phyloP scores from a whole-genome alignment of 1,284 basidiomycete species.

The Tremellales sp. region DNA sequence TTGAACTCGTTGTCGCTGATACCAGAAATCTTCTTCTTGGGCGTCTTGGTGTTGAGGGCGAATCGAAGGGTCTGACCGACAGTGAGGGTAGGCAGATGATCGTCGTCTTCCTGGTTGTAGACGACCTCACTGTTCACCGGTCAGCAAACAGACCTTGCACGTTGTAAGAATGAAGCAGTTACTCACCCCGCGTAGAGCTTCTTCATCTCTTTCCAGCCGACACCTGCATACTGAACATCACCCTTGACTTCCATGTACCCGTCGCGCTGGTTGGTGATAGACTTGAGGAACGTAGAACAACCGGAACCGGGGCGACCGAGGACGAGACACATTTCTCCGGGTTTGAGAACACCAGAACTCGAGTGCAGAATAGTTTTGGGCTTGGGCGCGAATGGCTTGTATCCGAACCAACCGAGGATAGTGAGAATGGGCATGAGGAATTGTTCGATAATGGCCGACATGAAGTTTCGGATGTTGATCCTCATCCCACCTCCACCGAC shows the following conservation, averaged over 20 bases:
- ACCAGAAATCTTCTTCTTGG: constrained; percentile 54
- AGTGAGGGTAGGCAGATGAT: constrained; percentile 60
- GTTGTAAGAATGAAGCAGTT: too few relatives aligned
- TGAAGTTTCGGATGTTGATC: constrained; percentile 59
- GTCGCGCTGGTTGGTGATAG: constrained; percentile 56
- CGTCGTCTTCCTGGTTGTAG: constrained; percentile 69
- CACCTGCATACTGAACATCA: constrained; percentile 57
- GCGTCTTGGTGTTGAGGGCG: constrained; percentile 55
- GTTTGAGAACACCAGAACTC: constrained; percentile 69
- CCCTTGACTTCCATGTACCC: constrained; percentile 52
- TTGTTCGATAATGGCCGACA: constrained; percentile 50
- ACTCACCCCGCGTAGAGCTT: constrained; percentile 54
- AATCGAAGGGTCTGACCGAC: constrained; percentile 57
- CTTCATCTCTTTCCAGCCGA: constrained; percentile 53
- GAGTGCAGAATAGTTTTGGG: constrained; percentile 55
- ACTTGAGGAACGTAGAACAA: constrained; percentile 52
- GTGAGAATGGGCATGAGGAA: constrained; percentile 47
- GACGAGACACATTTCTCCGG: constrained; percentile 58
- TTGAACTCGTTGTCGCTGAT: constrained; percentile 52
- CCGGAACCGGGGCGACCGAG: constrained; percentile 52
- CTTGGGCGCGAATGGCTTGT: constrained; percentile 45
- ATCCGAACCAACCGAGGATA: constrained; percentile 35
- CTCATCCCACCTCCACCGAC: constrained; percentile 63
- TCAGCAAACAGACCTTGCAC: background rate
- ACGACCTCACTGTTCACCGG: constrained; percentile 62